phyloP scores from a whole-genome alignment of 2,329 filamentous ascomycete species.

The Monosporascus sp. region DNA sequence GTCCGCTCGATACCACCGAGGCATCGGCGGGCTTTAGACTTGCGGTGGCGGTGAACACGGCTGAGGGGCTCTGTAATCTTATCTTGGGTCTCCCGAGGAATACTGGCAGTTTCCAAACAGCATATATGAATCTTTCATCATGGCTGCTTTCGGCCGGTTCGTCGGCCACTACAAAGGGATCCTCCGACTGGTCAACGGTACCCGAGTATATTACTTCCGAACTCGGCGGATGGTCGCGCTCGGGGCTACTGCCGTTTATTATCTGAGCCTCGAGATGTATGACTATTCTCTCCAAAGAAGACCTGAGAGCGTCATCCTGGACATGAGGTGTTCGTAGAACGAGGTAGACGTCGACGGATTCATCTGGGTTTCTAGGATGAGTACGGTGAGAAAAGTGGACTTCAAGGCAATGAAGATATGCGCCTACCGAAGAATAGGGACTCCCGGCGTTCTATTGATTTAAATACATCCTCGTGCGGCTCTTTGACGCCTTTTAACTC shows the following conservation, averaged over 20 bases:
- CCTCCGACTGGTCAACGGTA: conserved; percentile 41
- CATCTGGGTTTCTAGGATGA: conserved; percentile 58
- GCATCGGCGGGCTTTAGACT: conserved; percentile 50
- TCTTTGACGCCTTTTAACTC: conserved; percentile 38
- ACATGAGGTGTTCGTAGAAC: conserved; percentile 59
- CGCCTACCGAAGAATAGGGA: conserved; percentile 66
- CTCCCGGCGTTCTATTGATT: conserved; percentile 56
- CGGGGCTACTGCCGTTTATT: conserved; percentile 48
- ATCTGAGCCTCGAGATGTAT: conserved; percentile 64
- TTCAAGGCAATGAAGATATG: conserved; percentile 19
- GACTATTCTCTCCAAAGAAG: conserved; percentile 56
- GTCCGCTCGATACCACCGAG: conserved; percentile 31
- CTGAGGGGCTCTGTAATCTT: conserved; percentile 59
- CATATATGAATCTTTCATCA: conserved; percentile 39
- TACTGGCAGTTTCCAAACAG: conserved; percentile 56
- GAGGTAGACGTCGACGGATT: conserved; percentile 64
- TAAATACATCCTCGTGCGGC: conserved; percentile 42
- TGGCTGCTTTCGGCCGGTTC: conserved; percentile 22
- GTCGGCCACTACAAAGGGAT: conserved; percentile 46
- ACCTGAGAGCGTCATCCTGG: conserved; percentile 50
- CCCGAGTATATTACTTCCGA: conserved; percentile 58
- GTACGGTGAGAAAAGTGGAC: conserved; percentile 35
- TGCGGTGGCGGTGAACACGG: conserved; percentile 60
- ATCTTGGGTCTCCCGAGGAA: conserved; percentile 55
- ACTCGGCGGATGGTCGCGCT: conserved; percentile 40